Evolutionary conservation across 176 grass and related monocot species (phyloP).

Genomic region (Coix lacrymajobi): DNA sequence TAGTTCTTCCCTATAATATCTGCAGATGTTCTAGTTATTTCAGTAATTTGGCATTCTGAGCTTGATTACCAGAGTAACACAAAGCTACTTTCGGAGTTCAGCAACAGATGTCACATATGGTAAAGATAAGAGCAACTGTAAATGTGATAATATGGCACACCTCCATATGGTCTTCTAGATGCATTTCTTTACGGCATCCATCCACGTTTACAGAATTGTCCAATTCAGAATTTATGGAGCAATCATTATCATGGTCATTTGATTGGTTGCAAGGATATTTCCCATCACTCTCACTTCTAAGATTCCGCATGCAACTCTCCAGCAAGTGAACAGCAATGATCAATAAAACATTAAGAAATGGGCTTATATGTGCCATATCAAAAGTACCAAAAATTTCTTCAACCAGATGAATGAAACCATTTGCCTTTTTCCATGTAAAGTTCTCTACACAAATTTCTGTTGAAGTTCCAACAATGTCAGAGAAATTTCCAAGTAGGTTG

Average conservation of each 20-base stretch:
- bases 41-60: conserved; percentile 5
- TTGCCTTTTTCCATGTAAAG: conserved; percentile 68
- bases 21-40: not conserved
- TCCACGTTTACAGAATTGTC: conserved; percentile 35
- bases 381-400: conserved; percentile 77
- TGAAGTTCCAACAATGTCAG: conserved; percentile 45
- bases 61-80: not conserved
- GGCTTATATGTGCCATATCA: conserved; percentile 65
- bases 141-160: conserved; percentile 29
- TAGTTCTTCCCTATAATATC: not conserved
- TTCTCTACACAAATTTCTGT: conserved; percentile 45
- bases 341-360: conserved; percentile 66
- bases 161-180: conserved; percentile 16
- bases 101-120: conserved; percentile 3
- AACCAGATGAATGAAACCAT: conserved; percentile 85
- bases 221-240: conserved; percentile 3
- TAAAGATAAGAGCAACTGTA: not conserved
- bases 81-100: not conserved
- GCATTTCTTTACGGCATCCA: conserved; percentile 9
- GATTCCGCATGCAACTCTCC: conserved; percentile 63
- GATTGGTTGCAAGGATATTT: conserved; percentile 32
- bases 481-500: conserved; percentile 30
- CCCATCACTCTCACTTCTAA: conserved; percentile 11
- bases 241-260: conserved; percentile 4
- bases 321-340: conserved; percentile 73